Evolutionary conservation across 2,329 filamentous ascomycete genomes (phyloP), one percentile per base, ranked within the genome.

Genomic region (Meredithiella fracta): DNA sequence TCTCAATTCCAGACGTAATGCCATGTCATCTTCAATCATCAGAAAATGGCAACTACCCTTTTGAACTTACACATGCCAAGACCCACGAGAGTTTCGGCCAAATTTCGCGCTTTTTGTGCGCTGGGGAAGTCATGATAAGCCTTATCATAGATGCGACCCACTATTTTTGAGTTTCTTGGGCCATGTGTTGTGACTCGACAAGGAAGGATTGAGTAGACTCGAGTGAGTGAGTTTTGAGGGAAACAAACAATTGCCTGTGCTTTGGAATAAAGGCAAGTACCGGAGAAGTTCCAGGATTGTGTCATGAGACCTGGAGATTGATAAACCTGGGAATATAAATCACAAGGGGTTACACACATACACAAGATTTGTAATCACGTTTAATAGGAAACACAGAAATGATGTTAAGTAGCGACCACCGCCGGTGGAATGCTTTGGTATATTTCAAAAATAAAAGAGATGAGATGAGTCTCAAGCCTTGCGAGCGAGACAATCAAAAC

Each of bases 371-470:
- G 15, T n/a, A 7, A 53, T 47, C 14, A 44, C 15, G n/a, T 23
- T 25, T 20, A n/a, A 49, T 5, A 20, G 44, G 5, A 49, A 29
- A 1, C 7, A 53, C 14, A 22, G 38, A 52, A 25, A 25, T n/a
- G 22, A 49, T 25, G 4, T 49, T 9, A 23, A 26, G 1, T 5
- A 49, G 44, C 44, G 23, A 9, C 22, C 20, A 25, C n/a, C n/a
- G 8, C 44, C 44, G 25, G 23, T 49, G 20, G 44, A 15, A 25
- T 5, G 20, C 44, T 25, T 5, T 49, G 17, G 14, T 49, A 25
- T 49, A 49, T 47, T 34, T 34, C 20, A 47, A 54, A 44, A 44
- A 54, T 25, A 44, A 54, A 47, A 15, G 14, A 47, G 47, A 54
- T 29, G 7, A 49, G 11, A 49, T 49, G 29, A 34, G 22, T 25